Conservation (phyloP, 2,329 filamentous ascomycete species). For the Leptoxyphium fumago region DNA sequence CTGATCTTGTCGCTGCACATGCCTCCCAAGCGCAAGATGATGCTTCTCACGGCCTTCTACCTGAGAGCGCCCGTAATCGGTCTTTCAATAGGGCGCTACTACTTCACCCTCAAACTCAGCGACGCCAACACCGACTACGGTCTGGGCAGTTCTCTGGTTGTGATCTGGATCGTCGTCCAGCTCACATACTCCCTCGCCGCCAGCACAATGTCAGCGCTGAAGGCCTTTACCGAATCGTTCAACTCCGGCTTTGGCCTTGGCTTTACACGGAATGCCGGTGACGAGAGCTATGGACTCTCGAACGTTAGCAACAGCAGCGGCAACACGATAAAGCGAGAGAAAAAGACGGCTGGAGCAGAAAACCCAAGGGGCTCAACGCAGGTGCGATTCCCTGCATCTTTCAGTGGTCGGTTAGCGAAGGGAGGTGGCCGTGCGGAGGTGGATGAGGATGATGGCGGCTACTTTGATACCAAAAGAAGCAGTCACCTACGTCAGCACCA, state of each 20-base stretch:
- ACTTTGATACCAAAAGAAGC: too few relatives aligned
- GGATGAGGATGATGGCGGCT: too few relatives aligned
- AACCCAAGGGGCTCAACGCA: too few relatives aligned
- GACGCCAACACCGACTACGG: conserved; percentile 16
- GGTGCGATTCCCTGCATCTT: too few relatives aligned
- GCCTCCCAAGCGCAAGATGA: conserved; percentile 18
- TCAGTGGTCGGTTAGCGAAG: too few relatives aligned
- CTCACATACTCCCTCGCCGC: conserved; percentile 27
- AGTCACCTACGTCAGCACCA: background rate
- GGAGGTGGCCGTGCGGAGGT: too few relatives aligned
- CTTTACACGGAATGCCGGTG: conserved; percentile 15
- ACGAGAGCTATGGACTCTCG: conserved; percentile 15
- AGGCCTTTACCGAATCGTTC: conserved; percentile 27
- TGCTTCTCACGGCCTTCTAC: conserved; percentile 24
- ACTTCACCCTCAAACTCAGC: conserved; percentile 17
- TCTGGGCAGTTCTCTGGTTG: conserved; percentile 18
- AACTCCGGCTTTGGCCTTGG: conserved; percentile 25
- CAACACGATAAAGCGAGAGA: background rate
- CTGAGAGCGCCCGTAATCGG: conserved; percentile 17
- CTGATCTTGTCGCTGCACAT: conserved; percentile 26
- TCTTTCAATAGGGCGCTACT: conserved; percentile 21
- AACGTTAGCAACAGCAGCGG: conserved; percentile 1
- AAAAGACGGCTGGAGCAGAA: background rate
- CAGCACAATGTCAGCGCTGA: conserved; percentile 27
- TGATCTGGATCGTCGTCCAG: conserved; percentile 24